Conservation (phyloP, 495 filamentous ascomycete species). For the Hypomontagnella submonticulosa region DNA sequence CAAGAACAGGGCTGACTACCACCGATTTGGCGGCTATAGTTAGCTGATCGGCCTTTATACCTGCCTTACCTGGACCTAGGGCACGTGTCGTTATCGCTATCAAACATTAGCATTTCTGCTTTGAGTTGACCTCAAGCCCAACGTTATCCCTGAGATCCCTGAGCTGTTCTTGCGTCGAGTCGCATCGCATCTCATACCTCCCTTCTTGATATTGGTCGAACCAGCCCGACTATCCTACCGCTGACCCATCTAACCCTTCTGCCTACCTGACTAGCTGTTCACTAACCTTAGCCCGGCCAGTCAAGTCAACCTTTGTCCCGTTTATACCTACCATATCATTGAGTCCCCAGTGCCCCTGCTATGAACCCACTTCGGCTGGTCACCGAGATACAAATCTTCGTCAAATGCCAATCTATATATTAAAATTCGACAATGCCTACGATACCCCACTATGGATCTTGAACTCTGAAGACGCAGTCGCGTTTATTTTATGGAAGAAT, state of each 20-base stretch:
- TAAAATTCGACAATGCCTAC: constrained; percentile 14
- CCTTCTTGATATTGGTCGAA: neutral
- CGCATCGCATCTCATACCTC: neutral
- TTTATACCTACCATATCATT: neutral
- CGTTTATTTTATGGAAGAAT: constrained; percentile 3
- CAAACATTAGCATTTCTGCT: too few relatives aligned
- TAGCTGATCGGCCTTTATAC: constrained; percentile 4
- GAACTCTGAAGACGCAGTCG: constrained; percentile 12
- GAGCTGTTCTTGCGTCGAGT: constrained; percentile 3
- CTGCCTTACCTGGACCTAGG: constrained; percentile 5
- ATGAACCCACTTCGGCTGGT: constrained; percentile 22
- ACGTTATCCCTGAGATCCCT: neutral
- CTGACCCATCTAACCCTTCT: too few relatives aligned
- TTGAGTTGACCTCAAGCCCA: neutral
- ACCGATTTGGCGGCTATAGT: neutral
- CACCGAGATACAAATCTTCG: constrained; percentile 1
- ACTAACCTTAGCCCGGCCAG: neutral
- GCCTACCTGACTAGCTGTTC: too few relatives aligned
- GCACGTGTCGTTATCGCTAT: constrained; percentile 25
- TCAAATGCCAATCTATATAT: neutral
- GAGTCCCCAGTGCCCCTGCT: neutral
- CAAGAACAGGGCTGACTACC: neutral
- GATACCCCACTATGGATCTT: constrained; percentile 18
- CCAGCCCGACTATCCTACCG: neutral
- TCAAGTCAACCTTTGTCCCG: neutral